phyloP scores from a whole-genome alignment of 495 filamentous ascomycete genomes.

The Penicillium pancosmium region DNA sequence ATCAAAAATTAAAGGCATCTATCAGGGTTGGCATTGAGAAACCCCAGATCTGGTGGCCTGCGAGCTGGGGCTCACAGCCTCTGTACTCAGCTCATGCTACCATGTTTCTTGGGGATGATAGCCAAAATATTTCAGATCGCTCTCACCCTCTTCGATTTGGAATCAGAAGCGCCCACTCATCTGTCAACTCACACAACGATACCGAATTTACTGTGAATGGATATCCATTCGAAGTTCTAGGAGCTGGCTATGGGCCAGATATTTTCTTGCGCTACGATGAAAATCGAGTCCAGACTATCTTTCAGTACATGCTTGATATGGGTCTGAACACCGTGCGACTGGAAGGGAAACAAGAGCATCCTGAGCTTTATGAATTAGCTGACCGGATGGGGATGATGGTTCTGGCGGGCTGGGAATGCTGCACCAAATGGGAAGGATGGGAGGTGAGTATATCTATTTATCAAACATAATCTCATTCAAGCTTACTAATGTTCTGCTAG shows the following conservation, averaged over 20 bases:
- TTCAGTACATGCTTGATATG: constrained; percentile 56
- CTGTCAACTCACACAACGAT: constrained; percentile 56
- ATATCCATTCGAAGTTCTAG: constrained; percentile 59
- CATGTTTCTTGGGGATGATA: constrained; percentile 29
- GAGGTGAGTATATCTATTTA: constrained; percentile 24
- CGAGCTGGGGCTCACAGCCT: constrained; percentile 73
- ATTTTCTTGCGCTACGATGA: constrained; percentile 62
- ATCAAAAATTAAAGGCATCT: constrained; percentile 40
- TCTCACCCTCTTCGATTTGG: constrained; percentile 47
- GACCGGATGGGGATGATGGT: constrained; percentile 64
- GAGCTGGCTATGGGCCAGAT: constrained; percentile 62
- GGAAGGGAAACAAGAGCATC: constrained; percentile 68
- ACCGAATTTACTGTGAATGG: constrained; percentile 58
- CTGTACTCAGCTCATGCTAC: constrained; percentile 60
- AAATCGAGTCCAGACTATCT: constrained; percentile 45
- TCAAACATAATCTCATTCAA: too few relatives aligned
- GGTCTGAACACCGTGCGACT: constrained; percentile 65
- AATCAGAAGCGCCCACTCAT: constrained; percentile 55
- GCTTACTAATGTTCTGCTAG: constrained; percentile 9
- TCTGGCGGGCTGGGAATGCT: constrained; percentile 68
- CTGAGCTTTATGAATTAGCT: constrained; percentile 58
- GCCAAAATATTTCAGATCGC: constrained; percentile 44
- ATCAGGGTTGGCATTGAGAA: constrained; percentile 45
- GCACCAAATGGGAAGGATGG: constrained; percentile 71
- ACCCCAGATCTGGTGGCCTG: constrained; percentile 77